Conservation (phyloP, 164 flowering plant genomes). For the Aristolochia californica region DNA sequence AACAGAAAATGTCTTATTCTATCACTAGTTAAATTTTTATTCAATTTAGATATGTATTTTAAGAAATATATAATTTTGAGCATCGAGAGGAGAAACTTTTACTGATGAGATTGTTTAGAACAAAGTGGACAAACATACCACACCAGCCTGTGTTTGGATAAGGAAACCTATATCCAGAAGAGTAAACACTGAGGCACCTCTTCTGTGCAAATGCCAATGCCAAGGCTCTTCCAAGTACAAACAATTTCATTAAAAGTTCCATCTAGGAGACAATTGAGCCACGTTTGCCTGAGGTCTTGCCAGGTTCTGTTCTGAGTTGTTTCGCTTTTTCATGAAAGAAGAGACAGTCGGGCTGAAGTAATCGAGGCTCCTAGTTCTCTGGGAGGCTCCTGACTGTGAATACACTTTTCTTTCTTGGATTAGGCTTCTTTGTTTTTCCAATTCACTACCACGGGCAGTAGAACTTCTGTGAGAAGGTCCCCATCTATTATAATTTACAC, state of each 20-base stretch:
- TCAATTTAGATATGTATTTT: too few species aligned
- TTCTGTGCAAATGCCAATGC: too few species aligned
- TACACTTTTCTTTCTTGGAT: constrained; percentile 54
- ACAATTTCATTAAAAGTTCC: constrained; percentile 44
- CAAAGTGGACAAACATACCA: too few species aligned
- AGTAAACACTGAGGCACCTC: too few species aligned
- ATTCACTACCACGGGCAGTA: constrained; percentile 24
- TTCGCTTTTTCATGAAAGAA: constrained; percentile 82
- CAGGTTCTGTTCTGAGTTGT: constrained; percentile 33
- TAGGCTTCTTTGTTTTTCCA: constrained; percentile 57
- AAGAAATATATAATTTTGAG: too few species aligned
- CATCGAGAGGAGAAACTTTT: too few species aligned
- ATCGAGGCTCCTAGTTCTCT: constrained; percentile 49
- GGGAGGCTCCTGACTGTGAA: constrained; percentile 68
- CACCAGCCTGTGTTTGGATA: too few species aligned
- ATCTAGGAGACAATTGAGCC: constrained; percentile 65
- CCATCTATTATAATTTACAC: constrained; percentile 78
- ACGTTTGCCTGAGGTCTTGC: constrained; percentile 39
- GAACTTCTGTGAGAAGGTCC: constrained; percentile 36
- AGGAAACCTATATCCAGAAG: too few species aligned
- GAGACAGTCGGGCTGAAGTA: constrained; percentile 84
- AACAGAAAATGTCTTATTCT: too few species aligned
- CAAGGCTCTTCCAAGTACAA: too few species aligned
- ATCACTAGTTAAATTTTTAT: too few species aligned
- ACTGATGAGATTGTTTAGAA: too few species aligned